Evolutionary conservation across 2,329 filamentous ascomycete genomes (phyloP).

Genomic region (Cytospora schulzeri): DNA sequence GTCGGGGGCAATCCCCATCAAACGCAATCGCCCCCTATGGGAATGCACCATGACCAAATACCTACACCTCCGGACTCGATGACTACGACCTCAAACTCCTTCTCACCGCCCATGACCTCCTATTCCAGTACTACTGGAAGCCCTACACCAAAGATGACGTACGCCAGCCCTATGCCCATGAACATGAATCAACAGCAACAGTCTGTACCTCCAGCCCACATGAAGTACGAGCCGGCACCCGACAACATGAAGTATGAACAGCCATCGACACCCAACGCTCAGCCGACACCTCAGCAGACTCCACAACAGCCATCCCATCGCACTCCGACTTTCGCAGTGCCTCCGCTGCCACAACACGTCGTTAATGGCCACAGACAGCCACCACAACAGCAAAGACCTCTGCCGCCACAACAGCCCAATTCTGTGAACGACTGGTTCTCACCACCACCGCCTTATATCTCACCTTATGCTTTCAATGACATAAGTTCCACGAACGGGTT

Average conservation of each 20-base stretch:
- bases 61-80: conserved; percentile 49
- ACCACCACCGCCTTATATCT: conserved; percentile 54
- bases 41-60: conserved; percentile 32
- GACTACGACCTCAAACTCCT: conserved; percentile 35
- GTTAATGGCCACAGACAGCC: conserved; percentile 31
- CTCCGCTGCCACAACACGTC: conserved; percentile 40
- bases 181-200: conserved; percentile 24
- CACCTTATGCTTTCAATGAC: conserved; percentile 52
- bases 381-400: conserved; percentile 44
- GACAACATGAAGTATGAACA: conserved; percentile 28
- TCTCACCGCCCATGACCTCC: conserved; percentile 42
- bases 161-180: conserved; percentile 33
- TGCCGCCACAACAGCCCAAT: conserved; percentile 46
- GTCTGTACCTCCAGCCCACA: conserved; percentile 21
- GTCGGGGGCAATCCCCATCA: conserved; percentile 33
- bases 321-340: conserved; percentile 44
- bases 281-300: conserved; percentile 30
- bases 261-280: conserved; percentile 25
- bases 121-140: conserved; percentile 33
- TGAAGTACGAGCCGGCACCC: conserved; percentile 32
- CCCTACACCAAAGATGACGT: conserved; percentile 39
- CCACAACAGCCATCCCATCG: conserved; percentile 31
- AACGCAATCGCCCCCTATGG: conserved; percentile 27
- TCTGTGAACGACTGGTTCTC: conserved; percentile 54
- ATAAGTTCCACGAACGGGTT: conserved; percentile 41